Percentiles rank a stretch among this genome's conserved stretches.
phyloP scores from a whole-genome alignment of 2,329 filamentous ascomycete species.

The Zasmidium citrigriseum region DNA sequence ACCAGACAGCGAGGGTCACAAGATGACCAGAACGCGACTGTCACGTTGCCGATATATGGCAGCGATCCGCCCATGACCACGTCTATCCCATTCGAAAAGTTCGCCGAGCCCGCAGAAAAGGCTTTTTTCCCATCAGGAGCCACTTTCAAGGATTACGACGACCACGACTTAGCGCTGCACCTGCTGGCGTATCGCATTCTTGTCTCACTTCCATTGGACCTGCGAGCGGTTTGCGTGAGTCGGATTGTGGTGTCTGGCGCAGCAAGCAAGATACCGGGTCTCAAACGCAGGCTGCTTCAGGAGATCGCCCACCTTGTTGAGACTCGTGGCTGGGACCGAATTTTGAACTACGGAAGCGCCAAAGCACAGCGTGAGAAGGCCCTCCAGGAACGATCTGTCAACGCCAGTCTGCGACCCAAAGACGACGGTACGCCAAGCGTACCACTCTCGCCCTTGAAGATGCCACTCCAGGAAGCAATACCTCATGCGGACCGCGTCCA shows the following conservation, averaged over 20 bases:
- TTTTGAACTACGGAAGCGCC: conserved; percentile 66
- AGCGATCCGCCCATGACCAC: conserved; percentile 41
- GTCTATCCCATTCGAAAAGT: conserved; percentile 66
- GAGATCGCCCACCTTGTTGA: conserved; percentile 71
- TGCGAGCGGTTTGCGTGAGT: conserved; percentile 82
- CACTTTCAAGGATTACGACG: conserved; percentile 67
- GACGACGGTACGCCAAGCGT: conserved; percentile 7
- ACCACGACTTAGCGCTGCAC: conserved; percentile 80
- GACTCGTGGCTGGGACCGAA: conserved; percentile 72
- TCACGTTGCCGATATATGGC: conserved; percentile 11
- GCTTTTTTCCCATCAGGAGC: conserved; percentile 66
- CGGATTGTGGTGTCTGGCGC: conserved; percentile 86
- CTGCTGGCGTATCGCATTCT: conserved; percentile 75
- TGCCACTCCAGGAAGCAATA: conserved; percentile 26
- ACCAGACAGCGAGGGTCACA: conserved; percentile 51
- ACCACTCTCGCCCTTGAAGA: conserved; percentile 22
- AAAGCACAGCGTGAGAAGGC: conserved; percentile 13
- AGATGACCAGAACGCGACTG: conserved; percentile 13
- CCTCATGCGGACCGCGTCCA: conserved; percentile 27
- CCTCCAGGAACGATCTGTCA: conserved; percentile 23
- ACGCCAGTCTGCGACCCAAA: conserved; percentile 11
- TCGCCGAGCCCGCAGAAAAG: conserved; percentile 74
- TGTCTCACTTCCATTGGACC: conserved; percentile 75
- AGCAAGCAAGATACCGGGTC: conserved; percentile 73
- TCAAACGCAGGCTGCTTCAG: conserved; percentile 74